Evolutionary conservation across 345 rosid genomes (phyloP).

Genomic region (Populus deltoides): DNA sequence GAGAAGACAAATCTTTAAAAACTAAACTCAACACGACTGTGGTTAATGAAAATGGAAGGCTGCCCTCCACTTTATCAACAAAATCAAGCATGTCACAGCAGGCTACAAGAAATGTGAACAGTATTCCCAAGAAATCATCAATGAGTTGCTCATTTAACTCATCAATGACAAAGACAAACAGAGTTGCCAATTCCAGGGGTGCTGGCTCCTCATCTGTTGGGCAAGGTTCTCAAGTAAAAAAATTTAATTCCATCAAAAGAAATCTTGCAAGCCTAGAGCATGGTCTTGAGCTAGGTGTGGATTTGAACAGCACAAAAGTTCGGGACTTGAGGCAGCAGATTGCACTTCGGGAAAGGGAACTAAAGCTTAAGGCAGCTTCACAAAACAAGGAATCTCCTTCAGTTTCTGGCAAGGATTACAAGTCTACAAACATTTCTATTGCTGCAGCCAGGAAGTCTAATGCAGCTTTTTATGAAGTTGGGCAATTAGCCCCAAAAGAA

Average conservation of each 20-base stretch:
- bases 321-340: slow-evolving; percentile 89
- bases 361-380: slow-evolving; percentile 65
- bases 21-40: slow-evolving; percentile 29
- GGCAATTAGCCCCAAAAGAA: slow-evolving; percentile 41
- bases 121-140: slow-evolving; percentile 42
- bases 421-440: slow-evolving; percentile 24
- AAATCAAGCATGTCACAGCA: slow-evolving; percentile 34
- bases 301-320: slow-evolving; percentile 48
- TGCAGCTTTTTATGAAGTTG: slow-evolving; percentile 36
- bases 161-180: slow-evolving; percentile 32
- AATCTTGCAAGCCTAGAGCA: slow-evolving; percentile 41
- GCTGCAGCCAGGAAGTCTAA: slow-evolving; percentile 37
- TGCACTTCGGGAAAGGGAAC: slow-evolving; percentile 77
- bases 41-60: slow-evolving; percentile 30
- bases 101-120: slow-evolving; percentile 32
- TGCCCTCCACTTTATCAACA: slow-evolving; percentile 26
- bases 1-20: slow-evolving; percentile 24
- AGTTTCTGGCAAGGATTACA: slow-evolving; percentile 24
- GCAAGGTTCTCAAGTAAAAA: slow-evolving; percentile 41
- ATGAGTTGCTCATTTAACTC: slow-evolving; percentile 39
- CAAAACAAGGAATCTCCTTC: slow-evolving; percentile 50
- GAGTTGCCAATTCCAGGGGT: slow-evolving; percentile 40
- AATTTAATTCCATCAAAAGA: slow-evolving; percentile 31
- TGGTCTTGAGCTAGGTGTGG: slow-evolving; percentile 40
- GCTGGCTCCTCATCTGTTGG: slow-evolving; percentile 27